Conservation (phyloP, 768 basidiomycete species). For the Boletus sp. region DNA sequence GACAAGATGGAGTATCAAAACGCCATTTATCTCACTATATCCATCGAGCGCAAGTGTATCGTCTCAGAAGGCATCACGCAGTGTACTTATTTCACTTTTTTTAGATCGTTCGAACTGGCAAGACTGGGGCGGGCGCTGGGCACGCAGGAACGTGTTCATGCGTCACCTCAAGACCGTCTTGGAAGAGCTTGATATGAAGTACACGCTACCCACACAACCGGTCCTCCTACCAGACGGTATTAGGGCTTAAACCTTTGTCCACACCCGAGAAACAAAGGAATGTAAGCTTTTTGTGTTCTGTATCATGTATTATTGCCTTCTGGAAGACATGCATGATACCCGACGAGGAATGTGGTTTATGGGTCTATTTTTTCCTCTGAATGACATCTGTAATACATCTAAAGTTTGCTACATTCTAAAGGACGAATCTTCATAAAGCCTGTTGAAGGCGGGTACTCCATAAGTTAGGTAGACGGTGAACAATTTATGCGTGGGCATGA, state of each 20-base stretch:
- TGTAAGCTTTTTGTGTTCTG: background rate
- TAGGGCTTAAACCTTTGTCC: background rate
- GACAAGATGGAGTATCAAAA: conserved; percentile 82
- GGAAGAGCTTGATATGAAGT: conserved; percentile 72
- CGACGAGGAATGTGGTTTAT: background rate
- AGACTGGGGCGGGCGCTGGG: conserved; percentile 82
- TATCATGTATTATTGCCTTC: background rate
- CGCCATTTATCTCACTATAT: conserved; percentile 61
- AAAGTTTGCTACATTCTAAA: background rate
- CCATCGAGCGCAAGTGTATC: conserved; percentile 63
- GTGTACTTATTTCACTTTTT: conserved; percentile 1
- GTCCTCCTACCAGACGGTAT: conserved; percentile 46
- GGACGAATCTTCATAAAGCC: conserved; percentile 9
- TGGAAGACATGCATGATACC: background rate
- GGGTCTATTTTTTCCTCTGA: background rate
- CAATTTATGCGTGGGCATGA: background rate
- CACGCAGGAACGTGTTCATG: conserved; percentile 74
- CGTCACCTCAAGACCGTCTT: conserved; percentile 64
- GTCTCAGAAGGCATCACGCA: background rate
- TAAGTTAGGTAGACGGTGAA: conserved; percentile 7
- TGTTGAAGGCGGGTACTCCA: conserved; percentile 38
- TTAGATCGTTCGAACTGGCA: conserved; percentile 82
- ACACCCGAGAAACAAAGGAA: background rate
- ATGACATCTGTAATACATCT: background rate
- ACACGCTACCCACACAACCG: conserved; percentile 72